Percentiles rank a stretch among this genome's conserved stretches.
These are phyloP conservation scores for Cercospora sesami DNA, from an alignment of 2,329 filamentous ascomycete genomes.

Conservation along the genomic window DNA sequence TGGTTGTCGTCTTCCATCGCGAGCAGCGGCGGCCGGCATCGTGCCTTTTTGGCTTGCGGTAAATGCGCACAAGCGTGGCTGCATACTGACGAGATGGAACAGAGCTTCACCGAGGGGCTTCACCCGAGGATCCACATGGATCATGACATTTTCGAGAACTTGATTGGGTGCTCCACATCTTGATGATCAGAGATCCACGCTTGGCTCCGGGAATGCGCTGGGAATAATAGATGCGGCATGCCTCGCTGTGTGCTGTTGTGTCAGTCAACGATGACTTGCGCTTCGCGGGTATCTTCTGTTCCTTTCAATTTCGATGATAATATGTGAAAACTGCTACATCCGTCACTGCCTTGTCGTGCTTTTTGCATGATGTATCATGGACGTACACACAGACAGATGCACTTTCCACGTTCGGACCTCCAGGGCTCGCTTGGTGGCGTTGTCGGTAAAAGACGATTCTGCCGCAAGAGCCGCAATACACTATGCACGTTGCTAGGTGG, in stretches of 20 bases:
- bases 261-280: neutral
- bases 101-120: neutral
- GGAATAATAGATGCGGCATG: neutral
- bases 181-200: neutral
- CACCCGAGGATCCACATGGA: neutral
- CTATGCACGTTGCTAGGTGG: neutral
- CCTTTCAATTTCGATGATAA: neutral
- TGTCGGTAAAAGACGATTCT: neutral
- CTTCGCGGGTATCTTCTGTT: neutral
- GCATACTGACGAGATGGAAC: conserved; percentile 6
- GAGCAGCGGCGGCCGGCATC: neutral
- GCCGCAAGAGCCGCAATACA: neutral
- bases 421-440: neutral
- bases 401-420: neutral
- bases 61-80: conserved; percentile 6
- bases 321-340: neutral
- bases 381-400: neutral
- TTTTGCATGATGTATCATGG: neutral
- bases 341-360: neutral
- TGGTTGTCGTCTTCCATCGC: neutral
- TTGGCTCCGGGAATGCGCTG: neutral
- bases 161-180: neutral
- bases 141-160: neutral
- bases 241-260: neutral
- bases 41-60: conserved; percentile 6